phyloP scores from a whole-genome alignment of 495 filamentous ascomycete species.

The Friedmanniomyces endolithicus region DNA sequence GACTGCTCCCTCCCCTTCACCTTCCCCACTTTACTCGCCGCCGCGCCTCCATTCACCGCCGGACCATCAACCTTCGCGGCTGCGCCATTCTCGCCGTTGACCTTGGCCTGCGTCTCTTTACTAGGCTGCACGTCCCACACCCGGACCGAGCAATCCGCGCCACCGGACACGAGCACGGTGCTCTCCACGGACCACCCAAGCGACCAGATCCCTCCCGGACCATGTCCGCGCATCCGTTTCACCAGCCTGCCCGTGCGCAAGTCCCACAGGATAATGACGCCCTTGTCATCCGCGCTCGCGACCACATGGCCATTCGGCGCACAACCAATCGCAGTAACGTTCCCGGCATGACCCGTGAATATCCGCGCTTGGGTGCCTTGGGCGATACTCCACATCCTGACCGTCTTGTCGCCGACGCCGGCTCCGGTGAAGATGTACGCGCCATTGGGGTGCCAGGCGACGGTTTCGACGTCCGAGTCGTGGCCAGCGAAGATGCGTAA shows the following conservation, averaged over 20 bases:
- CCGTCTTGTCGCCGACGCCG: conserved; percentile 58
- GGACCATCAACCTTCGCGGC: conserved; percentile 33
- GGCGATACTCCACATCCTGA: conserved; percentile 92
- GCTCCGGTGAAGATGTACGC: conserved; percentile 85
- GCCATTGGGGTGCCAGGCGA: conserved; percentile 86
- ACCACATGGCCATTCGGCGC: conserved; percentile 76
- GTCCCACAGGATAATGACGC: conserved; percentile 88
- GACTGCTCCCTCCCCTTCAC: conserved; percentile 50
- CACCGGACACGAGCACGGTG: conserved; percentile 73
- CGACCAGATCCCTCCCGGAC: conserved; percentile 85
- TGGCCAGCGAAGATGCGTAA: conserved; percentile 83
- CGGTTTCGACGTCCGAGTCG: conserved; percentile 70
- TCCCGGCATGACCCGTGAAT: conserved; percentile 81
- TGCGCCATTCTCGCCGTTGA: conserved; percentile 43
- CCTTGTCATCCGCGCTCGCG: conserved; percentile 73
- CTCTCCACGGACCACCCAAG: conserved; percentile 85
- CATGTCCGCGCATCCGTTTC: conserved; percentile 89
- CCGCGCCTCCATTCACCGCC: conserved; percentile 20
- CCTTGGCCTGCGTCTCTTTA: conserved; percentile 36
- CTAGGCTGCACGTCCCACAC: conserved; percentile 57
- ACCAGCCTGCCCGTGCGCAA: conserved; percentile 66
- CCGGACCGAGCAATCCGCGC: conserved; percentile 83
- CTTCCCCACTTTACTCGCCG: conserved; percentile 48
- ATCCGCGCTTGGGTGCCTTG: conserved; percentile 76
- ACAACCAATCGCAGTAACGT: conserved; percentile 69